Evolutionary conservation across 2,329 filamentous ascomycete genomes (phyloP).

Genomic region (Gliomastix tumulicola): DNA sequence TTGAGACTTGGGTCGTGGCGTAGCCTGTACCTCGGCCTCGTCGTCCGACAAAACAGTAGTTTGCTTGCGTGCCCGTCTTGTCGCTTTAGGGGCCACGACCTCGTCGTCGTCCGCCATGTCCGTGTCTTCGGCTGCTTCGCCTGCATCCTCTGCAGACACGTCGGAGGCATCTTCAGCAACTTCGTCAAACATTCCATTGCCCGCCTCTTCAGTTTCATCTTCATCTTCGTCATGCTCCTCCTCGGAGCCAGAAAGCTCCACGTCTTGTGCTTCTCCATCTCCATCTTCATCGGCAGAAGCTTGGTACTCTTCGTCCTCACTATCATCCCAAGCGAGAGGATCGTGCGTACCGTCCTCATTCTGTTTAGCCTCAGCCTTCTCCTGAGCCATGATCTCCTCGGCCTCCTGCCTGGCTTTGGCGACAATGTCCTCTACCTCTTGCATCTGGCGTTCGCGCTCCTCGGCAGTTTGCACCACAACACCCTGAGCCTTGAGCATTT

Average conservation of each 20-base stretch:
- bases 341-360: slow-evolving; percentile 42
- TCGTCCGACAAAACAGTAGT: slow-evolving; percentile 55
- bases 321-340: slow-evolving; percentile 49
- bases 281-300: slow-evolving; percentile 24
- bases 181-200: slow-evolving; percentile 27
- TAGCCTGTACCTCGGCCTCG: slow-evolving; percentile 40
- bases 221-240: slow-evolving; percentile 27
- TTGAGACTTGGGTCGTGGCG: slow-evolving; percentile 6
- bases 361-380: slow-evolving; percentile 67
- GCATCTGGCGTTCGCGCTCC: slow-evolving; percentile 75
- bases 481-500: slow-evolving; percentile 71
- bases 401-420: slow-evolving; percentile 78
- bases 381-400: slow-evolving; percentile 64
- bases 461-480: slow-evolving; percentile 78
- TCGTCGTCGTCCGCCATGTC: slow-evolving; percentile 26
- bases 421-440: slow-evolving; percentile 81
- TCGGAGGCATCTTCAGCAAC: slow-evolving; percentile 25
- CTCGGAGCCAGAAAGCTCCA: slow-evolving; percentile 39
- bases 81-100: slow-evolving; percentile 15
- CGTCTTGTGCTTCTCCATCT: slow-evolving; percentile 27
- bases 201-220: slow-evolving; percentile 19
- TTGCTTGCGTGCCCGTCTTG: slow-evolving; percentile 41
- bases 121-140: slow-evolving; percentile 9
- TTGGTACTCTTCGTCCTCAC: slow-evolving; percentile 45
- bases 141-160: slow-evolving; percentile 12